Base-by-base conservation (phyloP, 2,329 filamentous ascomycete genomes). In the Cylindrodendrum hubeiense region DNA sequence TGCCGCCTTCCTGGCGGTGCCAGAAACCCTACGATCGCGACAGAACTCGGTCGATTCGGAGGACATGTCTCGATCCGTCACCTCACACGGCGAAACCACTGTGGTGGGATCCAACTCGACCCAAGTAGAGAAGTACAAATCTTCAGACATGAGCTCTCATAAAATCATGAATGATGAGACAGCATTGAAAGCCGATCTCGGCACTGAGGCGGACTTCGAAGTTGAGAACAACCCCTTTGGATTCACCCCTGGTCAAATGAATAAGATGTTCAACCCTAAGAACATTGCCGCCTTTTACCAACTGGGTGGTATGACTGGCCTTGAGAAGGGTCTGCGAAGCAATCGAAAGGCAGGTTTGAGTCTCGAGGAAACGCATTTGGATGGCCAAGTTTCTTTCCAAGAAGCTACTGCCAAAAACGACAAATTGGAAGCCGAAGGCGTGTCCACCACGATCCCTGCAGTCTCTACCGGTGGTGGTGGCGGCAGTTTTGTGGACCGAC, bases 231-330 rank as follows among this genome's bases (percentile, higher is more conserved):
- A 96, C 77, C 91, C 91, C 0, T 97, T 97, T 75, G 94, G 93
- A 17, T 97, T 94, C 76, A 89, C 90, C 2, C 92, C 92, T 3
- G 94, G 95, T 15, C 91, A 97, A 75, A 84, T 98, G 67, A 91
- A 90, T 73, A 97, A 97, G 79, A 87, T 97, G 81, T 89, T 95
- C 67, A 96, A 97, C 76, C 95, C 95, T 4, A 97, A 97, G 82
- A 97, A 90, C 66, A 81, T 97, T 63, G 84, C 91, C 13, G 94
- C 94, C 1, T 97, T 95, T 71, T 92, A 91, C 74, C 90, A 90
- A 15, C 78, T 98, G 5, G 94, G 95, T 52, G 95, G 95, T 24
- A 79, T 97, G 17, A 80, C 80, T 19, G 95, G 95, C 1, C 79
- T 98, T 52, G 94, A 95, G 79, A 92, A 89, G 75, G 95, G 94